These are phyloP conservation scores for Taphrina confusa DNA, from an alignment of 1,139 yeast species.

Conservation along the genomic window DNA sequence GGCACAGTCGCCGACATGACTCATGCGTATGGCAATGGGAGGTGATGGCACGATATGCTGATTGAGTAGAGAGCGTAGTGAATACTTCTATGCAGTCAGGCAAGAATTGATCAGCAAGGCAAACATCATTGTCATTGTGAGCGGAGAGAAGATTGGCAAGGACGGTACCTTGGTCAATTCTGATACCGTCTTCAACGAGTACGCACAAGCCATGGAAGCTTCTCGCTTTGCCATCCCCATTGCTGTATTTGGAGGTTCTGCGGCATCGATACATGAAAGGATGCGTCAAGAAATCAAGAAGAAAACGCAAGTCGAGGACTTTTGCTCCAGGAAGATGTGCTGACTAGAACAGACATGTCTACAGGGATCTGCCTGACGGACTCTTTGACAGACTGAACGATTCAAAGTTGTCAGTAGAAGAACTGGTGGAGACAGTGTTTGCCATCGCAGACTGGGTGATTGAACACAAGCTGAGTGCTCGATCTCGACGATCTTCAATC, in stretches of 20 bases:
- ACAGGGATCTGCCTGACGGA: conserved; percentile 23
- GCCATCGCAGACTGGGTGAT: conserved; percentile 25
- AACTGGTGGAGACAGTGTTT: conserved; percentile 13
- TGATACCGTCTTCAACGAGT: conserved; percentile 23
- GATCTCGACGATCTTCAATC: conserved; percentile 14
- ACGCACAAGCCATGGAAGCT: conserved; percentile 10
- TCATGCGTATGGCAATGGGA: too few relatives aligned
- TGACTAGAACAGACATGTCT: conserved; percentile 9
- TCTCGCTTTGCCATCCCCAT: conserved; percentile 23
- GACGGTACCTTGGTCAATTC: conserved; percentile 20
- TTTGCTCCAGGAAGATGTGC: neutral
- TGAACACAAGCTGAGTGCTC: conserved; percentile 14
- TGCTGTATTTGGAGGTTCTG: conserved; percentile 22
- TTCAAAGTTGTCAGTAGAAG: neutral
- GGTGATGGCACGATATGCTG: too few relatives aligned
- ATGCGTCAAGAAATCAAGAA: conserved; percentile 8
- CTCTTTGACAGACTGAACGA: conserved; percentile 19
- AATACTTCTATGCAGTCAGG: conserved; percentile 19
- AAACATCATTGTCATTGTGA: conserved; percentile 20
- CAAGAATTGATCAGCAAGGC: conserved; percentile 29
- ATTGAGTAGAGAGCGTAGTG: conserved; percentile 11
- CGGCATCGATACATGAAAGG: conserved; percentile 11
- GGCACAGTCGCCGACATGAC: conserved; percentile 32
- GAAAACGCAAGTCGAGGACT: neutral
- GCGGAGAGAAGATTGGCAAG: conserved; percentile 20